Conservation (phyloP, 1,284 basidiomycete species). For the Marasmius oreades region DNA sequence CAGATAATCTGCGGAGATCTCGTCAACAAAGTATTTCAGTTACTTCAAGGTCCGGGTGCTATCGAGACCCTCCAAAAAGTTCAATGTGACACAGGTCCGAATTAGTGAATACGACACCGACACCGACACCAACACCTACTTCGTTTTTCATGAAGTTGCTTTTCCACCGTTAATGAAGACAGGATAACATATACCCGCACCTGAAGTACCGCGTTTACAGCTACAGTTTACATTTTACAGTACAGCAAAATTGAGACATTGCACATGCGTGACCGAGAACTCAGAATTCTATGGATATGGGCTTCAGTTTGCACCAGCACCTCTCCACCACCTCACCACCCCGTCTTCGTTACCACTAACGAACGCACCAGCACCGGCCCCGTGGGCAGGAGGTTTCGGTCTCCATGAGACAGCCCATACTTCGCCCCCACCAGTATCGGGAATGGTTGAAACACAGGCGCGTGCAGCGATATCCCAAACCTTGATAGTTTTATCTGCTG, state of each 20-base stretch:
- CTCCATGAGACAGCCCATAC: constrained; percentile 88
- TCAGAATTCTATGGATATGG: not conserved
- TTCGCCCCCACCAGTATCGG: constrained; percentile 61
- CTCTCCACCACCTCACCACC: constrained; percentile 72
- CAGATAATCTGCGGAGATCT: no score
- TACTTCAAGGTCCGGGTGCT: no score
- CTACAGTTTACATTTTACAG: not conserved
- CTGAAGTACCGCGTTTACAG: not conserved
- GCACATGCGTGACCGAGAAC: not conserved
- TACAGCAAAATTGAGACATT: not conserved
- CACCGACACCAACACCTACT: no score
- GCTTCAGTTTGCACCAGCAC: constrained; percentile 42
- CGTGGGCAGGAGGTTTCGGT: constrained; percentile 52
- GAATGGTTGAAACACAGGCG: constrained; percentile 71
- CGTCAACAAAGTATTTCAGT: no score
- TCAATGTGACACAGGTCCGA: no score
- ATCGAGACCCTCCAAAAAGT: no score
- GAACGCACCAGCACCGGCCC: constrained; percentile 59
- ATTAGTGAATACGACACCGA: no score
- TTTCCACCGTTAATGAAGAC: no score
- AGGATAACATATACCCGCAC: not conserved
- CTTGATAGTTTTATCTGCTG: constrained; percentile 82
- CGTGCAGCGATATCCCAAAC: constrained; percentile 85
- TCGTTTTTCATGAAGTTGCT: no score
- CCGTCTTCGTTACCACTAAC: constrained; percentile 82